Evolutionary conservation across 73 alveolate genomes (phyloP), one percentile per base, ranked within the genome.

Genomic region (Tetrahymena thermophila): DNA sequence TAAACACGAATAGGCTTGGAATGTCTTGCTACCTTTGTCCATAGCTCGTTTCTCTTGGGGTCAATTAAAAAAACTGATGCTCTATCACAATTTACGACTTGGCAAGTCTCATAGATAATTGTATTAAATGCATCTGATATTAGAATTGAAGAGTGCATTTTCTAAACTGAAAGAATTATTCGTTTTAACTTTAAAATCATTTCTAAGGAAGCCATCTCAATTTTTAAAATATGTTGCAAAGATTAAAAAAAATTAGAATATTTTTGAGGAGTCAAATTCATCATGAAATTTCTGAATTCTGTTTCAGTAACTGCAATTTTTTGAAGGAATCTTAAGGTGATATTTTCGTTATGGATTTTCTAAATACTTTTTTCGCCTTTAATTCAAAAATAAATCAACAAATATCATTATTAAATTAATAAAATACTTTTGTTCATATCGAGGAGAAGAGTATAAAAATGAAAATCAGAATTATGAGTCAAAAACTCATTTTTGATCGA

Each of bases 11-110:
- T 96, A 4, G 96, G 94, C 57, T 94, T 96, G 56, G 97, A 58
- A 25, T 98, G 98, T 96, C 96, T 97, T 31, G 97, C 98, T 10
- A 97, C 96, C 50, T 96, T 96, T 15, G 97, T 97, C 94, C 98
- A 95, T 40, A 98, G 56, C 43, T 97, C 97, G 57, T 97, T 98
- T 89, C 97, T 96, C 3, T 94, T 94, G 93, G 94, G 96, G 93
- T 98, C 99, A 55, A 96, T 96, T 37, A 96, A 56, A 56, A 96
- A 96, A 25, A 96, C 94, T n/a, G 96, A 94, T 42, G 96, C 96
- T 43, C 97, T 94, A 40, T 96, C 97, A 34, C 97, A 96, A 25
- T 42, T 94, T 11, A 95, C 56, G 8, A 56, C 94, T 16, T 58
- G 43, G 42, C 96, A 93, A 35, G 97, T 94, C 58, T 95, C 97